Percentiles rank a stretch among this genome's conserved stretches.
phyloP scores from a whole-genome alignment of 257 asterid genomes.

The Solanum neorickii region DNA sequence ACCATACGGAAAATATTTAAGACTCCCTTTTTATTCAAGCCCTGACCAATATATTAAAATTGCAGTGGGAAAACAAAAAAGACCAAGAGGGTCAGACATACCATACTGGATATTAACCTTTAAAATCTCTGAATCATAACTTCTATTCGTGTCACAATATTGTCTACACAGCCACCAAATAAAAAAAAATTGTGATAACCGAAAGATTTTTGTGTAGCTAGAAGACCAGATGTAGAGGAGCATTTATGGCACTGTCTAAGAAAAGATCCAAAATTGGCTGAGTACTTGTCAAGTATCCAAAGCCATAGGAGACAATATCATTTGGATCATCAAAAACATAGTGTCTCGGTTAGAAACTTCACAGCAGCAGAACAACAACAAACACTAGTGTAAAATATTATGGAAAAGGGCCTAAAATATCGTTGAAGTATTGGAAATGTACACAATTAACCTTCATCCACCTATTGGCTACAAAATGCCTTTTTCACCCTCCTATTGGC shows the following conservation, averaged over 20 bases:
- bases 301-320: neutral
- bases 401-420: too few relatives aligned
- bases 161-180: neutral
- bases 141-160: neutral
- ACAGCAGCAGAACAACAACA: neutral
- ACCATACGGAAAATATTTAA: neutral
- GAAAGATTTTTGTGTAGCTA: neutral
- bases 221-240: neutral
- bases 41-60: neutral
- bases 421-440: too few relatives aligned
- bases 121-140: neutral
- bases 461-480: too few relatives aligned
- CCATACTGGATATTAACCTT: neutral
- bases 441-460: too few relatives aligned
- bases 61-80: neutral
- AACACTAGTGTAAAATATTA: neutral
- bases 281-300: neutral
- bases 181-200: neutral
- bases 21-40: neutral
- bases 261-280: neutral
- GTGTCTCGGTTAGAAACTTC: neutral
- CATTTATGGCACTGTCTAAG: neutral
- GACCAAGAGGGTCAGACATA: neutral
- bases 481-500: too few relatives aligned
- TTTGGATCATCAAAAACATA: neutral